These are phyloP conservation scores for Erysimum cheiri DNA, from an alignment of 441 rosid genomes.

Conservation along the genomic window DNA sequence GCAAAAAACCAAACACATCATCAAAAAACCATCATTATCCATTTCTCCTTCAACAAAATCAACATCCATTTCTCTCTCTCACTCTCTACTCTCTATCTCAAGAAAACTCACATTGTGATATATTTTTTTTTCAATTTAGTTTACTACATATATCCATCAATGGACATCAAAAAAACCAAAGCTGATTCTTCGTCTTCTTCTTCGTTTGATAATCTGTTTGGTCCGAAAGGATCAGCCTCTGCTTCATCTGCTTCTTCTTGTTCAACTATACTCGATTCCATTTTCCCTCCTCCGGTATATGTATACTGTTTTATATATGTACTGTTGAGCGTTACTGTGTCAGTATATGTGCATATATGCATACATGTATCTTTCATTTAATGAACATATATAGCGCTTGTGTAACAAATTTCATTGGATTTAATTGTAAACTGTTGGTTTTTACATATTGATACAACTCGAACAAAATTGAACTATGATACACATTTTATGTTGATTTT, in stretches of 20 bases:
- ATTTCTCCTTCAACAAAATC: slow-evolving; percentile 21
- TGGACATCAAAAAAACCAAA: slow-evolving; percentile 41
- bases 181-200: slow-evolving; percentile 26
- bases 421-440: slow-evolving; percentile 2
- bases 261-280: slow-evolving; percentile 46
- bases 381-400: neutral
- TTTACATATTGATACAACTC: slow-evolving; percentile 4
- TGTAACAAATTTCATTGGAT: neutral
- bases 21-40: slow-evolving; percentile 32
- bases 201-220: slow-evolving; percentile 42
- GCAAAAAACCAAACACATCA: slow-evolving; percentile 34
- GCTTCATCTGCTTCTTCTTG: slow-evolving; percentile 43
- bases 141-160: slow-evolving; percentile 1
- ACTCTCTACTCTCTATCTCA: neutral
- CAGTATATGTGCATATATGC: slow-evolving; percentile 1
- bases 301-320: neutral
- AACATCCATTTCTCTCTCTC: neutral
- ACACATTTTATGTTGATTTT: slow-evolving; percentile 9
- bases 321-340: neutral
- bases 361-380: neutral
- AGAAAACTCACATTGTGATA: neutral
- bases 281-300: slow-evolving; percentile 46
- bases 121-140: neutral
- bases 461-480: neutral
- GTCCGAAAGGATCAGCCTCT: slow-evolving; percentile 41